Percentiles rank a stretch among this genome's conserved stretches.
Evolutionary conservation across 495 filamentous ascomycete species (phyloP).

Genomic region (Wilcoxina mikolae): DNA sequence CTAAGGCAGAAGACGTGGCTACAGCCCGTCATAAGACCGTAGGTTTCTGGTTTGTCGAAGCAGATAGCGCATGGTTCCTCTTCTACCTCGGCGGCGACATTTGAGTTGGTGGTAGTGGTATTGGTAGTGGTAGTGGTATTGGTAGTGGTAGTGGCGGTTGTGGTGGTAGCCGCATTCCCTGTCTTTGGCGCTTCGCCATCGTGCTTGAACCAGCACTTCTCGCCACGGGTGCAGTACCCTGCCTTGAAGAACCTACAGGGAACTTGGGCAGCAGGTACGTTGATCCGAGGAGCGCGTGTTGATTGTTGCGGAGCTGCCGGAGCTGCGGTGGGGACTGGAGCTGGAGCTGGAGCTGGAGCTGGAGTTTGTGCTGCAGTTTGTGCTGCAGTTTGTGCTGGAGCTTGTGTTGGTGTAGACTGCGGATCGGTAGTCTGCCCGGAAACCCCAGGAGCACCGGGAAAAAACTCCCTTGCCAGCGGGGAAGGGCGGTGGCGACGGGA

Average conservation of each 20-base stretch:
- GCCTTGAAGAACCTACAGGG: slow-evolving; percentile 18
- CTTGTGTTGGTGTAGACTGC: not conserved
- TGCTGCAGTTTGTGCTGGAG: not conserved
- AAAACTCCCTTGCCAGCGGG: not conserved
- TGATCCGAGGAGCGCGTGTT: slow-evolving; percentile 4
- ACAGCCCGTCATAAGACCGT: slow-evolving; percentile 27
- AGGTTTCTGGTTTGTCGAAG: slow-evolving; percentile 23
- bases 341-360: slow-evolving; percentile 3
- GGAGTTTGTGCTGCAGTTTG: not conserved
- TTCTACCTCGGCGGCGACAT: slow-evolving; percentile 2
- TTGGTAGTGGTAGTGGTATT: not conserved
- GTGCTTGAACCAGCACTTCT: slow-evolving; percentile 19
- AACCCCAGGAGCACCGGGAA: not conserved
- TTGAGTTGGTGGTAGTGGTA: not conserved
- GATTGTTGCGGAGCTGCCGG: not conserved
- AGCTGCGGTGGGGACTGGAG: not conserved
- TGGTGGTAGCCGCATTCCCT: not conserved
- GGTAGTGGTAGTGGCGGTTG: not conserved
- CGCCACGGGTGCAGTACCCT: slow-evolving; percentile 22
- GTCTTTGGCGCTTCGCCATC: not conserved
- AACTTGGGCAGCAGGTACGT: slow-evolving; percentile 11
- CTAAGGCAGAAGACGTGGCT: slow-evolving; percentile 28
- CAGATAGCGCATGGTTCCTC: slow-evolving; percentile 26
- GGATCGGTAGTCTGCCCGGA: not conserved
- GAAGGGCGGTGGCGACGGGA: not conserved